Conservation (phyloP, 495 filamentous ascomycete genomes). For the Thozetella sp. region DNA sequence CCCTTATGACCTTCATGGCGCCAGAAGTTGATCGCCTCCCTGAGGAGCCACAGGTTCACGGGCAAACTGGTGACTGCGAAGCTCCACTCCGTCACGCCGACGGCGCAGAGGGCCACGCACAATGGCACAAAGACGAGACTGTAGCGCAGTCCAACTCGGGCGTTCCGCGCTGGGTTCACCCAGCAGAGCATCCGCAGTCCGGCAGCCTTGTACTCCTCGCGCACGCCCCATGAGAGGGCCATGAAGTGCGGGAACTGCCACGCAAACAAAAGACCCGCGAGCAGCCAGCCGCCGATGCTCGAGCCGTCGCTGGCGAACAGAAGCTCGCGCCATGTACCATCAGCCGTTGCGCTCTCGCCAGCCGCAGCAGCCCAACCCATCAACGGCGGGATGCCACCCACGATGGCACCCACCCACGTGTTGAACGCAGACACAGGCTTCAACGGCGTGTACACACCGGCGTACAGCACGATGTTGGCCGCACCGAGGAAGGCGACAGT, state of each 20-base stretch:
- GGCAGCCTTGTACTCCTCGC: constrained; percentile 85
- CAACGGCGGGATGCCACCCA: constrained; percentile 90
- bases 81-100: constrained; percentile 82
- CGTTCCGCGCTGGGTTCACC: constrained; percentile 82
- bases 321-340: constrained; percentile 75
- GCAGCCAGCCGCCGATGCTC: constrained; percentile 84
- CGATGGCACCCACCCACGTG: constrained; percentile 92
- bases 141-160: constrained; percentile 85
- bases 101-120: constrained; percentile 78
- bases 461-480: constrained; percentile 86
- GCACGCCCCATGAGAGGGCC: constrained; percentile 81
- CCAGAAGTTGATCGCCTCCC: constrained; percentile 84
- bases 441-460: constrained; percentile 87
- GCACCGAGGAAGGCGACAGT: constrained; percentile 86
- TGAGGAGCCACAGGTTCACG: constrained; percentile 84
- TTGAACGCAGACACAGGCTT: constrained; percentile 88
- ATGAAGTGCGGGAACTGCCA: constrained; percentile 99
- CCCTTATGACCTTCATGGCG: constrained; percentile 75
- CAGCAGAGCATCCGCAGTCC: constrained; percentile 92
- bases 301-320: constrained; percentile 50
- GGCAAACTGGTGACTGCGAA: constrained; percentile 81
- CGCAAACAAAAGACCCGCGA: constrained; percentile 82
- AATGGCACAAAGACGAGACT: constrained; percentile 86
- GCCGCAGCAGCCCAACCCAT: constrained; percentile 98
- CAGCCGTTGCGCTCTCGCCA: constrained; percentile 78